phyloP scores from a whole-genome alignment of 1,284 basidiomycete species.

The Trametes polyzona region DNA sequence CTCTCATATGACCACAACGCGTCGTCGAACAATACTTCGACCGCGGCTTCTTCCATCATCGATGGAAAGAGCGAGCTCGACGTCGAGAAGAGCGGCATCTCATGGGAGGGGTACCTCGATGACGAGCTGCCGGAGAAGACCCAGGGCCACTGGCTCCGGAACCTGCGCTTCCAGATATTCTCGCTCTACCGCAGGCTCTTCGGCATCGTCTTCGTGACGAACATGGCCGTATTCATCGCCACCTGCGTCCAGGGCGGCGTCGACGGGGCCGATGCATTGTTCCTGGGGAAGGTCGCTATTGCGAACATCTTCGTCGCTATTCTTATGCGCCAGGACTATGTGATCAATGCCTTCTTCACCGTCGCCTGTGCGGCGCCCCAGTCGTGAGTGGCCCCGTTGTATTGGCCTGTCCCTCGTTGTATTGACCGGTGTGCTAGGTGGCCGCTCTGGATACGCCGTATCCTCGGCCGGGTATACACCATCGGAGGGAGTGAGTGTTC shows the following conservation, averaged over 20 bases:
- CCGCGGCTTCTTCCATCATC: slow-evolving; percentile 17
- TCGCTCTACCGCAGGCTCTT: slow-evolving; percentile 60
- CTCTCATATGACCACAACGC: slow-evolving; percentile 12
- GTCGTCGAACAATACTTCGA: slow-evolving; percentile 12
- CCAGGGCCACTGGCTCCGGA: slow-evolving; percentile 46
- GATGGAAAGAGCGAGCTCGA: slow-evolving; percentile 25
- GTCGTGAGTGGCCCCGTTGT: slow-evolving; percentile 41
- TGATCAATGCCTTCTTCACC: slow-evolving; percentile 57
- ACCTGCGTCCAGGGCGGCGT: slow-evolving; percentile 36
- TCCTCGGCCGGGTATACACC: slow-evolving; percentile 57
- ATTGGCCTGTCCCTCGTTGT: slow-evolving; percentile 11
- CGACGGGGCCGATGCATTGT: slow-evolving; percentile 40
- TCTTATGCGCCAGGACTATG: slow-evolving; percentile 62
- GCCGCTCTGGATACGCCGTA: slow-evolving; percentile 54
- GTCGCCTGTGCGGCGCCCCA: slow-evolving; percentile 50
- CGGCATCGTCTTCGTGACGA: slow-evolving; percentile 55
- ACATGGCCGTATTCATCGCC: slow-evolving; percentile 55
- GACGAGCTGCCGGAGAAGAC: slow-evolving; percentile 53
- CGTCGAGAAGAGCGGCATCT: slow-evolving; percentile 33
- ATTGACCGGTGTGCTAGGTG: slow-evolving; percentile 40
- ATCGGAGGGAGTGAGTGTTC: slow-evolving; percentile 49
- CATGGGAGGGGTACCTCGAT: slow-evolving; percentile 56
- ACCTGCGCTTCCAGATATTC: slow-evolving; percentile 57
- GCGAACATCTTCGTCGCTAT: slow-evolving; percentile 57
- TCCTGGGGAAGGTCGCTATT: slow-evolving; percentile 51